phyloP scores from a whole-genome alignment of 2,329 filamentous ascomycete species.

The Fusarium sp. region DNA sequence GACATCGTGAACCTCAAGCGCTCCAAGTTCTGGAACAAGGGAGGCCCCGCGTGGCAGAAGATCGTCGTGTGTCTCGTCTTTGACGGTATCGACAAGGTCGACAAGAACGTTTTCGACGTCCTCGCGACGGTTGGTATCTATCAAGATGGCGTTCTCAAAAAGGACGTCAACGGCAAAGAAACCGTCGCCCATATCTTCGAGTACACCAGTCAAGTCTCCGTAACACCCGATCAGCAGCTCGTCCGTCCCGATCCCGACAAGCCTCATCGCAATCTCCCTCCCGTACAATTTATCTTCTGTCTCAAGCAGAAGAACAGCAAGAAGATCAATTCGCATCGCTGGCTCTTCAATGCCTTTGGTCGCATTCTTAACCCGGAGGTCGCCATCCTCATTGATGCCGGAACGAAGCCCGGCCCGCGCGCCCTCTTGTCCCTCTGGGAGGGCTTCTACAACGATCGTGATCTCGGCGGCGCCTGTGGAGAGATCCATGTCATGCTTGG shows the following conservation, averaged over 20 bases:
- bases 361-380: slow-evolving; percentile 39
- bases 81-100: slow-evolving; percentile 38
- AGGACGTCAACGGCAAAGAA: slow-evolving; percentile 39
- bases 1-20: slow-evolving; percentile 39
- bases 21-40: slow-evolving; percentile 40
- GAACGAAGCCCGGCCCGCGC: slow-evolving; percentile 37
- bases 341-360: slow-evolving; percentile 39
- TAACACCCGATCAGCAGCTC: slow-evolving; percentile 39
- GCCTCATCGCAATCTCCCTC: slow-evolving; percentile 30
- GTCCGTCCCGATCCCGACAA: slow-evolving; percentile 34
- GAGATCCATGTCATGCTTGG: slow-evolving; percentile 41
- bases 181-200: slow-evolving; percentile 39
- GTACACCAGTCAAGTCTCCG: slow-evolving; percentile 40
- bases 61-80: slow-evolving; percentile 40
- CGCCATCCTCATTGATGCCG: slow-evolving; percentile 37
- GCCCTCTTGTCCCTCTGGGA: slow-evolving; percentile 37
- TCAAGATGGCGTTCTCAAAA: slow-evolving; percentile 39
- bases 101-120: slow-evolving; percentile 40
- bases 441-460: slow-evolving; percentile 37
- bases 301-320: slow-evolving; percentile 41
- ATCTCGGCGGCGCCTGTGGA: slow-evolving; percentile 37
- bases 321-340: slow-evolving; percentile 41
- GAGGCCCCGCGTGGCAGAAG: slow-evolving; percentile 38
- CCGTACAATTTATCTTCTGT: slow-evolving; percentile 39
- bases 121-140: slow-evolving; percentile 38